Evolutionary conservation across 345 rosid genomes (phyloP).

Genomic region (Combretum micranthum): DNA sequence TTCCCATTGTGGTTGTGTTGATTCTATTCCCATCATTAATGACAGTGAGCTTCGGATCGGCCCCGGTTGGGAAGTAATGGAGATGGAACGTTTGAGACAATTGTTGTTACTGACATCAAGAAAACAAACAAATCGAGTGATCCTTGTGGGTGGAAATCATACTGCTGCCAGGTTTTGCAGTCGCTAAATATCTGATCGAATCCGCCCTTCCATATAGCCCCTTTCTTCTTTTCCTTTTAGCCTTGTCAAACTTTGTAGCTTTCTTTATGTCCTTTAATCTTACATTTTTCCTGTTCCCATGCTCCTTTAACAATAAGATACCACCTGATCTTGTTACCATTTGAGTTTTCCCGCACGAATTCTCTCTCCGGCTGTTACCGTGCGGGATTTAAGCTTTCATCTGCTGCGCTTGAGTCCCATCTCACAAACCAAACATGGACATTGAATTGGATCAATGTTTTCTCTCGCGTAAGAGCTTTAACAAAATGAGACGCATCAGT

Average conservation of each 20-base stretch:
- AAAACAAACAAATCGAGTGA: slow-evolving; percentile 35
- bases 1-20: too few relatives aligned
- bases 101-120: slow-evolving; percentile 48
- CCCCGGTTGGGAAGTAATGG: slow-evolving; percentile 68
- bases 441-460: slow-evolving; percentile 26
- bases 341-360: neutral
- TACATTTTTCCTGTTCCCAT: slow-evolving; percentile 11
- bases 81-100: slow-evolving; percentile 50
- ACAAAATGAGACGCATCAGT: slow-evolving; percentile 11
- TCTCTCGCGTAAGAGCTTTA: slow-evolving; percentile 20
- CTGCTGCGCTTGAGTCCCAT: too few relatives aligned
- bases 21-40: too few relatives aligned
- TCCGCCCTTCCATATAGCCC: neutral
- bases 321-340: slow-evolving; percentile 7
- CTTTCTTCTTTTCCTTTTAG: neutral
- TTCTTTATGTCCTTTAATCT: slow-evolving; percentile 8
- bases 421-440: slow-evolving; percentile 21
- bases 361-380: neutral
- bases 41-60: slow-evolving; percentile 11
- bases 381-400: neutral
- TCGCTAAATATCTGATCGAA: slow-evolving; percentile 33
- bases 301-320: slow-evolving; percentile 13
- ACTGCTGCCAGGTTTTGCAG: slow-evolving; percentile 83
- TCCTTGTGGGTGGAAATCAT: slow-evolving; percentile 85
- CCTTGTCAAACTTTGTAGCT: neutral